phyloP scores from a whole-genome alignment of 1,284 basidiomycete species.

The Trametes pubescens region DNA sequence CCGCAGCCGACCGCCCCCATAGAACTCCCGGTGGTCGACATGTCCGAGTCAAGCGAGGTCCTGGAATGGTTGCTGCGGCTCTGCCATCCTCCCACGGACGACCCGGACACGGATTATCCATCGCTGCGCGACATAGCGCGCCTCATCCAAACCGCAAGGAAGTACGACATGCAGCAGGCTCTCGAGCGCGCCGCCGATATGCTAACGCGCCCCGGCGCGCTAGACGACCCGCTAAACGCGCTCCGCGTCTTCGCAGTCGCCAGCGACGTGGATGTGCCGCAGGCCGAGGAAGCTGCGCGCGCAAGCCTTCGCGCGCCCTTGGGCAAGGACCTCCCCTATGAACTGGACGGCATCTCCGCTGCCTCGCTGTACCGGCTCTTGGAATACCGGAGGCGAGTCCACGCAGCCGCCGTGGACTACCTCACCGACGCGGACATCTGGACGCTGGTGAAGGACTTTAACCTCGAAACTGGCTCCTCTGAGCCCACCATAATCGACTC shows the following conservation, averaged over 20 bases:
- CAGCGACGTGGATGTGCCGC: not conserved
- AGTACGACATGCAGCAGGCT: slow-evolving; percentile 46
- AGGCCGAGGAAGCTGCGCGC: not conserved
- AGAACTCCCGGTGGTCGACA: not conserved
- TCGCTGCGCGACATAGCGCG: slow-evolving; percentile 18
- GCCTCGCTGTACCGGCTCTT: not conserved
- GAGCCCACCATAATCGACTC: too few relatives aligned
- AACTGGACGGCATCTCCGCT: not conserved
- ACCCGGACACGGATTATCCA: not conserved
- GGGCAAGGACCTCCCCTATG: not conserved
- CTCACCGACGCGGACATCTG: not conserved
- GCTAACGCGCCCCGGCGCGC: slow-evolving; percentile 25
- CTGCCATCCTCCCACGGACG: slow-evolving; percentile 31
- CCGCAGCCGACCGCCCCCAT: not conserved
- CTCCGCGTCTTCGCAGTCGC: slow-evolving; percentile 46
- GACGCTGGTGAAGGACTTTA: too few relatives aligned
- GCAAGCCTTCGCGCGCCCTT: not conserved
- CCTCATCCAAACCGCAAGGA: slow-evolving; percentile 37
- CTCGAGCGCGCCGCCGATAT: slow-evolving; percentile 18
- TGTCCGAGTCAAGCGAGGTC: slow-evolving; percentile 23
- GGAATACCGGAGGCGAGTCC: not conserved
- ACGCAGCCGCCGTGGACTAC: not conserved
- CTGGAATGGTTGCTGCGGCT: slow-evolving; percentile 34
- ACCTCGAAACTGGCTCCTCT: too few relatives aligned
- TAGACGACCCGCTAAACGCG: slow-evolving; percentile 39